Evolutionary conservation across 441 rosid species (phyloP), one percentile per base, ranked within the genome.

Genomic region (Brassica balearica): DNA sequence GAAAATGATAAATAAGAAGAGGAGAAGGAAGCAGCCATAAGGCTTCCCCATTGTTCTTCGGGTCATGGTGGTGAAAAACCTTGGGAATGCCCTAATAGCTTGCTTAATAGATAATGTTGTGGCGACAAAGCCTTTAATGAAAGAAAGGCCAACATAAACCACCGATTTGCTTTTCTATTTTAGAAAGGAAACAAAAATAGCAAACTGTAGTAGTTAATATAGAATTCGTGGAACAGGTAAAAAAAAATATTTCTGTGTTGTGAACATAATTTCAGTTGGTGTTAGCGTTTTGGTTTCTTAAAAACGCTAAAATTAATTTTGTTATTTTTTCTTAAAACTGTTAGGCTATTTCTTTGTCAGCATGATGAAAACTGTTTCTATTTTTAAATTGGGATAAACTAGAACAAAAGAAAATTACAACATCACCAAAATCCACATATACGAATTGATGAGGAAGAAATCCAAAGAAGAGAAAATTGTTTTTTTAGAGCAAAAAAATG

Each of bases 1-100:
- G 19, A 71, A 55, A n/a, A 83, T 11, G 20, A 83, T 60, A 12
- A 34, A 12, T 25, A 81, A 80, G 83, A 88, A 85, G 84, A 82
- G 20, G 58, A 86, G 73, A 25, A 70, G 76, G 72, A 84, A 74
- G 89, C 86, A 87, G 86, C 92, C 91, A 19, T 53, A 87, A 87
- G 88, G 88, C 87, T 53, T 67, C 73, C 77, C 69, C 72, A 51
- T 77, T 72, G 62, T 69, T 81, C 73, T 82, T 55, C 60, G 75
- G 61, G 77, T 79, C 90, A 87, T 87, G 25, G 60, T 69, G 64
- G 67, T 69, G 76, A 17, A 73, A 73, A 73, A 69, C 87, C 87
- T 85, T 85, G 86, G 86, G 69, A 69, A 72, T 27, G 76, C 79
- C 80, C 22, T 53, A 53, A 53, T 53, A 15, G 59, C 59, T 14